Evolutionary conservation across 495 filamentous ascomycete species (phyloP).

Genomic region (Penicillium roqueforti): DNA sequence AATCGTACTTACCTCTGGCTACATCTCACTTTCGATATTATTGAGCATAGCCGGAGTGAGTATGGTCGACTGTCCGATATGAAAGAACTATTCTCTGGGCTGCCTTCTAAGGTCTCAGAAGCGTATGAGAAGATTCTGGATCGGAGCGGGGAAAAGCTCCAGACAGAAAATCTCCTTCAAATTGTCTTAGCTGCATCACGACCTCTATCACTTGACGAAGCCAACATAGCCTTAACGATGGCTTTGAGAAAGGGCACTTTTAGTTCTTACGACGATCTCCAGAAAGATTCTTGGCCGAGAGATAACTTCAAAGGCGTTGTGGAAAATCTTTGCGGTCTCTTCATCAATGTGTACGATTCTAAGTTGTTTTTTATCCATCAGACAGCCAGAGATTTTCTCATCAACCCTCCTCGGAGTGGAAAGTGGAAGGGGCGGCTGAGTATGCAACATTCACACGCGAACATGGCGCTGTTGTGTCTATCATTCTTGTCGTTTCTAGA

Average conservation of each 20-base stretch:
- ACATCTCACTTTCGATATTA: slow-evolving; percentile 30
- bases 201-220: slow-evolving; percentile 25
- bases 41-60: slow-evolving; percentile 17
- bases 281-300: background rate
- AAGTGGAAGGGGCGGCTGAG: background rate
- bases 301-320: slow-evolving; percentile 19
- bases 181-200: slow-evolving; percentile 24
- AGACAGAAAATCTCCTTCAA: slow-evolving; percentile 21
- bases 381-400: slow-evolving; percentile 38
- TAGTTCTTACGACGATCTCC: background rate
- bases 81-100: slow-evolving; percentile 16
- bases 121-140: slow-evolving; percentile 33
- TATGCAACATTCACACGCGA: background rate
- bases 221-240: slow-evolving; percentile 14
- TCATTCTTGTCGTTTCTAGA: background rate
- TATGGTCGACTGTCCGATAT: slow-evolving; percentile 12
- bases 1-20: slow-evolving; percentile 44
- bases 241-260: background rate
- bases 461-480: background rate
- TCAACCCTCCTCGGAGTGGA: background rate
- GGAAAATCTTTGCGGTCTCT: slow-evolving; percentile 34
- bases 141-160: slow-evolving; percentile 1
- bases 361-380: slow-evolving; percentile 42
- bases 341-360: slow-evolving; percentile 30
- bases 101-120: slow-evolving; percentile 27